Conservation (phyloP, 768 basidiomycete genomes). For the Boletus vinaceobasis region DNA sequence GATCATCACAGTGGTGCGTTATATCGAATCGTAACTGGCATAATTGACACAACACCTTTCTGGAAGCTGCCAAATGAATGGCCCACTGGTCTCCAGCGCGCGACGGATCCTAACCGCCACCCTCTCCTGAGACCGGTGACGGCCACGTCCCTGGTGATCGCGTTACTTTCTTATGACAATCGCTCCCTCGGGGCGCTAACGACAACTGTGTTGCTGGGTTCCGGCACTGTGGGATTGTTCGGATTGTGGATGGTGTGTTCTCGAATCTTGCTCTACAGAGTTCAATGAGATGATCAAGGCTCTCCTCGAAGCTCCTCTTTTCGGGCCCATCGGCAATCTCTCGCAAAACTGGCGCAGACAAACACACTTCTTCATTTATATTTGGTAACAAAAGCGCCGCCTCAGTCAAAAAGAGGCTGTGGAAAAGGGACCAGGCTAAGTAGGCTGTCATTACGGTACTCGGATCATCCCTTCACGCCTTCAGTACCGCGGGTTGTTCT, state of each 20-base stretch:
- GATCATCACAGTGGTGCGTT: constrained; percentile 54
- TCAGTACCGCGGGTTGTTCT: constrained; percentile 6
- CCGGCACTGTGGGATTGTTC: constrained; percentile 54
- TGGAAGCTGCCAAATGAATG: constrained; percentile 43
- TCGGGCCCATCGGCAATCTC: constrained; percentile 54
- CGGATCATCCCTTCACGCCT: constrained; percentile 17
- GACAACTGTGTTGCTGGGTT: constrained; percentile 47
- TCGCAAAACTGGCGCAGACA: constrained; percentile 77
- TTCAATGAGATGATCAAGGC: constrained; percentile 14
- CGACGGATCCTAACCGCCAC: constrained; percentile 37
- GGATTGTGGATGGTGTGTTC: constrained; percentile 68
- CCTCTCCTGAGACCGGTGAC: constrained; percentile 65
- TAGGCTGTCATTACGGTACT: constrained; percentile 14
- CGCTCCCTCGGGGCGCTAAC: constrained; percentile 54
- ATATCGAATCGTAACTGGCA: constrained; percentile 1
- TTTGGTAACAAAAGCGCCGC: constrained; percentile 74
- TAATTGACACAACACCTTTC: background rate
- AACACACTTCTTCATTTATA: constrained; percentile 73
- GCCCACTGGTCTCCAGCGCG: constrained; percentile 31
- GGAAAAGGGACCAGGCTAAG: constrained; percentile 42
- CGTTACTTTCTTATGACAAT: constrained; percentile 67
- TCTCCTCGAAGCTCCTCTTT: constrained; percentile 52
- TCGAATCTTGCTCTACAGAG: constrained; percentile 10
- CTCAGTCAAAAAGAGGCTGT: constrained; percentile 56
- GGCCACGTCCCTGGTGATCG: constrained; percentile 47